Conservation (phyloP, 805 yeast genomes). For the Priceomyces fermenticarens region DNA sequence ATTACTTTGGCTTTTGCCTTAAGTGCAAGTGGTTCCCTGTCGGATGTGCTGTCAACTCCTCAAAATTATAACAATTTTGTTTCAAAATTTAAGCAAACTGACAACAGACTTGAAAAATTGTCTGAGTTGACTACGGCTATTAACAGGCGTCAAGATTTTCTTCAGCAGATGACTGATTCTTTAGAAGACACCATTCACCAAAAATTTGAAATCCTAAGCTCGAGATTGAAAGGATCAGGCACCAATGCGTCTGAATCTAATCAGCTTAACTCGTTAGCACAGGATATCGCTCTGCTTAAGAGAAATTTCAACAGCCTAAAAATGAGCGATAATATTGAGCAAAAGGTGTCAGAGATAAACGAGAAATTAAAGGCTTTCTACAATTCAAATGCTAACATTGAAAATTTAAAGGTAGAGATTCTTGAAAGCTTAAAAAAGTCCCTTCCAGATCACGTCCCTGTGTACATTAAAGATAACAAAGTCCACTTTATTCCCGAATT, state of each 20-base stretch:
- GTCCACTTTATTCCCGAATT: constrained; percentile 40
- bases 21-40: no score
- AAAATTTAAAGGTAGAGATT: constrained; percentile 14
- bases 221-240: constrained; percentile 9
- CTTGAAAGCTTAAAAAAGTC: constrained; percentile 15
- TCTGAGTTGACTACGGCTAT: constrained; percentile 13
- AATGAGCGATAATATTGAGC: constrained; percentile 8
- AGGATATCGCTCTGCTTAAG: constrained; percentile 13
- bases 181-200: constrained; percentile 10
- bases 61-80: constrained; percentile 11
- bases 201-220: constrained; percentile 16
- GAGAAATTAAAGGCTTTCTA: constrained; percentile 13
- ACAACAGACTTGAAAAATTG: constrained; percentile 11
- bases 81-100: constrained; percentile 12
- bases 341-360: constrained; percentile 14
- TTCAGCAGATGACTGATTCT: constrained; percentile 15
- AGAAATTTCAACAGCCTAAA: constrained; percentile 7
- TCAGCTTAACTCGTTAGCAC: constrained; percentile 8
- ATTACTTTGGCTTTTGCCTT: no score
- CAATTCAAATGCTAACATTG: constrained; percentile 10
- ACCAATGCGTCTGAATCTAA: constrained; percentile 1
- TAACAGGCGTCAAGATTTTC: constrained; percentile 15
- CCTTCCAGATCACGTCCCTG: constrained; percentile 32
- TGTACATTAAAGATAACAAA: constrained; percentile 27
- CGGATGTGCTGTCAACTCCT: not conserved